Percentiles rank a stretch among this genome's conserved stretches.
Conservation (phyloP, 2,329 filamentous ascomycete genomes). For the Colletotrichum godetiae region DNA sequence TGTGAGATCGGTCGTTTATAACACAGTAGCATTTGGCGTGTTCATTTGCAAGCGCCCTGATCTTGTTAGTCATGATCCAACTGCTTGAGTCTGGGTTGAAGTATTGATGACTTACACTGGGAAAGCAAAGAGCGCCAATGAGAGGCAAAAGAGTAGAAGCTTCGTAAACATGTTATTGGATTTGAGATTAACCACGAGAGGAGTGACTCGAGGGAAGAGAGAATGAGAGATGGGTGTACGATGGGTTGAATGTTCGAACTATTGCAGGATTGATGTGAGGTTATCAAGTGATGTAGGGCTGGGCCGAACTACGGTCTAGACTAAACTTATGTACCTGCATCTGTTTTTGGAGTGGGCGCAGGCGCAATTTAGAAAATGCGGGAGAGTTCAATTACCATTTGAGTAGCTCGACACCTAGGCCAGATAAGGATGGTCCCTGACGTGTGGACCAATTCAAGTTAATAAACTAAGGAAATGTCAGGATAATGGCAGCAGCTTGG, state of each 20-base stretch:
- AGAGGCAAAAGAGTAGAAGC: not conserved
- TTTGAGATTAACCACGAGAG: too few relatives aligned
- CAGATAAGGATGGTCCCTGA: not conserved
- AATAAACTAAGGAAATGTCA: not conserved
- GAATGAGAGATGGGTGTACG: not conserved
- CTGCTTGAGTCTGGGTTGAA: not conserved
- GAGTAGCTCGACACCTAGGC: not conserved
- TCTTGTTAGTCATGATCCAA: not conserved
- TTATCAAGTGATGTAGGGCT: not conserved
- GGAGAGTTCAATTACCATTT: not conserved
- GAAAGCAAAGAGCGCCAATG: not conserved
- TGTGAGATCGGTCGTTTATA: not conserved
- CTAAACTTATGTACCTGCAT: not conserved
- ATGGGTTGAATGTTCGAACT: too few relatives aligned
- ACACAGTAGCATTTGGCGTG: slow-evolving; percentile 12
- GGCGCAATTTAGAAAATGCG: not conserved
- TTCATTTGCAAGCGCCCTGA: slow-evolving; percentile 1
- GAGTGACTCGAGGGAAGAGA: not conserved
- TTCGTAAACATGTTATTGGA: not conserved
- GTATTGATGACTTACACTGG: slow-evolving; percentile 1
- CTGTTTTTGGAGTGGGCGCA: not conserved
- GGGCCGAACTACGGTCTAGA: not conserved
- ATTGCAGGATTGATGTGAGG: not conserved
- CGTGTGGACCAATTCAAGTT: too few relatives aligned
- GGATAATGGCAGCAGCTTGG: not conserved